These are phyloP conservation scores for Piper longum DNA, from an alignment of 164 flowering plant species.

Conservation along the genomic window DNA sequence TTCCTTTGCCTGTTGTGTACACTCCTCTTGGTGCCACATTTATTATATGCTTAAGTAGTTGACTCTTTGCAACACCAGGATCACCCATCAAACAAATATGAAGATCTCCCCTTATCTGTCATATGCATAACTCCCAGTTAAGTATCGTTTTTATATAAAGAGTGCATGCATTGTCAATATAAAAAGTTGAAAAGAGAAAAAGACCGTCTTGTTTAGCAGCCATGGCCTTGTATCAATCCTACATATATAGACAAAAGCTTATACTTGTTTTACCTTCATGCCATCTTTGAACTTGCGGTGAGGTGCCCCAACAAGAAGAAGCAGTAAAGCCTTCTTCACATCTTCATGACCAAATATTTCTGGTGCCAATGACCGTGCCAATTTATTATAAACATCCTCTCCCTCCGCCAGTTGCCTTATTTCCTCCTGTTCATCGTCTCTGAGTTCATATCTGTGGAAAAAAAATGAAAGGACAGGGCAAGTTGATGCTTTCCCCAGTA, in stretches of 20 bases:
- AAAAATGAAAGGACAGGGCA: slow-evolving; percentile 2
- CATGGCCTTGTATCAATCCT: neutral
- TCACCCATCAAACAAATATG: slow-evolving; percentile 99
- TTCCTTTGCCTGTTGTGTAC: slow-evolving; percentile 94
- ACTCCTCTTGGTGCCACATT: slow-evolving; percentile 98
- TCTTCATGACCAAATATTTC: slow-evolving; percentile 99
- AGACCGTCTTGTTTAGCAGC: neutral
- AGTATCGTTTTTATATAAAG: neutral
- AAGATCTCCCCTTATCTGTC: slow-evolving; percentile 94
- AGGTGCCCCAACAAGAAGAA: slow-evolving; percentile 98
- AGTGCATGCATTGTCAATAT: no score
- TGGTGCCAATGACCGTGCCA: slow-evolving; percentile 87
- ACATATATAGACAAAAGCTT: neutral
- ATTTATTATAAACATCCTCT: slow-evolving; percentile 87
- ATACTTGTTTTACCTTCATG: slow-evolving; percentile 61
- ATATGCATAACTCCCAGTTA: neutral
- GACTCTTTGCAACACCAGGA: slow-evolving; percentile 99
- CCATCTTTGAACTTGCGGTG: slow-evolving; percentile 89
- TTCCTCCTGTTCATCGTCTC: slow-evolving; percentile 79
- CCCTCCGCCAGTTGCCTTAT: slow-evolving; percentile 78
- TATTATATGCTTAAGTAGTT: slow-evolving; percentile 93
- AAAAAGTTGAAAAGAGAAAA: neutral
- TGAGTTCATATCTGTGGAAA: slow-evolving; percentile 54
- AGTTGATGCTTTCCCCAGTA: neutral
- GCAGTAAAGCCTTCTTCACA: slow-evolving; percentile 93